Evolutionary conservation across 2,329 filamentous ascomycete species (phyloP).

Genomic region (Nemania sp.): DNA sequence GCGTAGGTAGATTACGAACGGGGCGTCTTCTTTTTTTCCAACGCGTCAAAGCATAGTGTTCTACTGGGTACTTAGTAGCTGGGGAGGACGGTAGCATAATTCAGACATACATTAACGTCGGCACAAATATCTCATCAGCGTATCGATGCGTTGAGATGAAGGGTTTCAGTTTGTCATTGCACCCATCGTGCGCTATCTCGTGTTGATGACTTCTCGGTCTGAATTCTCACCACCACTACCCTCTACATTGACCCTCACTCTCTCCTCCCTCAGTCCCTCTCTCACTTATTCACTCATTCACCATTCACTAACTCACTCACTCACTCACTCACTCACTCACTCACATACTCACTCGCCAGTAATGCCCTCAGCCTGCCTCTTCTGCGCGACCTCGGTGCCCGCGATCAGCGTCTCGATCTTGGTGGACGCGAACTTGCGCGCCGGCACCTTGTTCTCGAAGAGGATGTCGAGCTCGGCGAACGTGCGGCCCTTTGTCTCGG

Average conservation of each 20-base stretch:
- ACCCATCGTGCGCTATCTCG: background rate
- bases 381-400: conserved; percentile 38
- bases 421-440: conserved; percentile 43
- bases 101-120: no score
- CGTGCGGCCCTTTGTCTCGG: conserved; percentile 46
- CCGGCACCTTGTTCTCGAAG: conserved; percentile 46
- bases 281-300: no score
- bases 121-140: no score
- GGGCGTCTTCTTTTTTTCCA: background rate
- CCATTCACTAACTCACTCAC: no score
- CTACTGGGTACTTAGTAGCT: no score
- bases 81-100: background rate
- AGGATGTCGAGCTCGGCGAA: conserved; percentile 55
- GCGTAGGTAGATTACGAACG: background rate
- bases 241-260: no score
- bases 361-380: conserved; percentile 34
- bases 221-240: no score
- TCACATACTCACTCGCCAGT: conserved; percentile 1
- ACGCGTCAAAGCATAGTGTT: background rate
- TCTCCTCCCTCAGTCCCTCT: no score
- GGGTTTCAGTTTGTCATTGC: background rate
- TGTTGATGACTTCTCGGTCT: no score
- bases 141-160: background rate
- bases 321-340: no score
- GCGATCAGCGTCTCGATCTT: conserved; percentile 38